Percentiles rank a stretch among this genome's conserved stretches.
Conservation (phyloP, 495 filamentous ascomycete genomes). For the Oleoguttula mirabilis region DNA sequence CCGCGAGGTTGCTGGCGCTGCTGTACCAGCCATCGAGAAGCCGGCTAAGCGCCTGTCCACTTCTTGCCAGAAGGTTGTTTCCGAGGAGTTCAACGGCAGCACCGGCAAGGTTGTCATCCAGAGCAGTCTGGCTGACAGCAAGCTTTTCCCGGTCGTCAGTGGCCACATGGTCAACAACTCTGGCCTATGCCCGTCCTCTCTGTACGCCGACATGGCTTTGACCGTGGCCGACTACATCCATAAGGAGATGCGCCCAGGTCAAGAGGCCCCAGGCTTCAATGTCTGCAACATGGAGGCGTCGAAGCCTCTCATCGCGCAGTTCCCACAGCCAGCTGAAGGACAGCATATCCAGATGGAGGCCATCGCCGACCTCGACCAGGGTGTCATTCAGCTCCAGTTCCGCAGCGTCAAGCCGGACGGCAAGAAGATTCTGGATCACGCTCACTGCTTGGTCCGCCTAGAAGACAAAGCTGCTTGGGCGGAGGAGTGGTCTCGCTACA, state of each 20-base stretch:
- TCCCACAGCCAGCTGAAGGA: slow-evolving; percentile 26
- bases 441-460: slow-evolving; percentile 28
- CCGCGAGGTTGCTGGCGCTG: slow-evolving; percentile 19
- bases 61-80: slow-evolving; percentile 32
- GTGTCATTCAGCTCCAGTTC: slow-evolving; percentile 28
- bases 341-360: slow-evolving; percentile 34
- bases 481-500: slow-evolving; percentile 31
- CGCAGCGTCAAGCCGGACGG: slow-evolving; percentile 31
- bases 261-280: slow-evolving; percentile 28
- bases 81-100: slow-evolving; percentile 30
- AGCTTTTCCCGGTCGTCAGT: slow-evolving; percentile 28
- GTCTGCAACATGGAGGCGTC: slow-evolving; percentile 32
- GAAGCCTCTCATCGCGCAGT: slow-evolving; percentile 32
- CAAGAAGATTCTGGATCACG: slow-evolving; percentile 30
- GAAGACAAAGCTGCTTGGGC: slow-evolving; percentile 31
- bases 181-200: slow-evolving; percentile 34
- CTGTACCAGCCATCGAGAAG: slow-evolving; percentile 20
- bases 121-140: slow-evolving; percentile 30
- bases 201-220: slow-evolving; percentile 41
- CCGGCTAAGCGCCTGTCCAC: slow-evolving; percentile 29
- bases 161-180: slow-evolving; percentile 35
- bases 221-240: slow-evolving; percentile 37
- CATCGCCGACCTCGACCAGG: slow-evolving; percentile 31
- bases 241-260: slow-evolving; percentile 32
- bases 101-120: slow-evolving; percentile 30